Conservation (phyloP, 2,329 filamentous ascomycete species). For the Teratosphaeria zuluensis region DNA sequence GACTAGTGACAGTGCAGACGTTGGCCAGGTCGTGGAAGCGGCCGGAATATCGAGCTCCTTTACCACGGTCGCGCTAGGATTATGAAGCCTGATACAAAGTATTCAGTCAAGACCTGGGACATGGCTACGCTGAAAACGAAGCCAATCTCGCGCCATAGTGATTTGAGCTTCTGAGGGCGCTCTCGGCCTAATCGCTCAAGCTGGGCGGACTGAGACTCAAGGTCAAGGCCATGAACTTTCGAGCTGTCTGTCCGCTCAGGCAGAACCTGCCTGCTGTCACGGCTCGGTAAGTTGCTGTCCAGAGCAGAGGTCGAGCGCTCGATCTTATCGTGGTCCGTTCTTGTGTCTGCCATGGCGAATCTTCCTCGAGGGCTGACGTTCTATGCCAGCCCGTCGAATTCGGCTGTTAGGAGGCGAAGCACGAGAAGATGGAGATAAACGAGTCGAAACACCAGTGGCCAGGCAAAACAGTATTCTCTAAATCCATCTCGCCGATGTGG, state of each 20-base stretch:
- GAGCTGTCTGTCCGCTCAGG: background rate
- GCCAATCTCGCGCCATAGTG: conserved; percentile 46
- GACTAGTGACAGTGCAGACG: conserved; percentile 42
- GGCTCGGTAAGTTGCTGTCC: too few relatives aligned
- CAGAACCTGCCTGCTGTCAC: too few relatives aligned
- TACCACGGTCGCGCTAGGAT: conserved; percentile 55
- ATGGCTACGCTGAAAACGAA: conserved; percentile 47
- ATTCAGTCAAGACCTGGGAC: conserved; percentile 44
- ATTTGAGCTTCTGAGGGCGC: conserved; percentile 48
- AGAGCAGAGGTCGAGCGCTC: too few relatives aligned
- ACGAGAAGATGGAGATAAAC: background rate
- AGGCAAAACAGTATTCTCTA: too few relatives aligned
- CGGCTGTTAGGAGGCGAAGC: background rate
- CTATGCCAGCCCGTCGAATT: too few relatives aligned
- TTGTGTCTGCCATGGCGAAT: too few relatives aligned
- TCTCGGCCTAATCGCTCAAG: conserved; percentile 55
- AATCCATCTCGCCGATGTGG: too few relatives aligned
- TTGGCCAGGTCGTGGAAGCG: conserved; percentile 49
- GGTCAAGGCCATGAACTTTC: conserved; percentile 1
- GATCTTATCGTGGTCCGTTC: too few relatives aligned
- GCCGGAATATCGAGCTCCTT: conserved; percentile 55
- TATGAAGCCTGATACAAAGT: conserved; percentile 66
- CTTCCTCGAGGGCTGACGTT: too few relatives aligned
- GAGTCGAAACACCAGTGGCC: background rate
- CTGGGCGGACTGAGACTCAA: conserved; percentile 21